Percentiles rank a stretch among this genome's conserved stretches.
phyloP scores from a whole-genome alignment of 208 protist species.

The Trypanosomatidae sp. region DNA sequence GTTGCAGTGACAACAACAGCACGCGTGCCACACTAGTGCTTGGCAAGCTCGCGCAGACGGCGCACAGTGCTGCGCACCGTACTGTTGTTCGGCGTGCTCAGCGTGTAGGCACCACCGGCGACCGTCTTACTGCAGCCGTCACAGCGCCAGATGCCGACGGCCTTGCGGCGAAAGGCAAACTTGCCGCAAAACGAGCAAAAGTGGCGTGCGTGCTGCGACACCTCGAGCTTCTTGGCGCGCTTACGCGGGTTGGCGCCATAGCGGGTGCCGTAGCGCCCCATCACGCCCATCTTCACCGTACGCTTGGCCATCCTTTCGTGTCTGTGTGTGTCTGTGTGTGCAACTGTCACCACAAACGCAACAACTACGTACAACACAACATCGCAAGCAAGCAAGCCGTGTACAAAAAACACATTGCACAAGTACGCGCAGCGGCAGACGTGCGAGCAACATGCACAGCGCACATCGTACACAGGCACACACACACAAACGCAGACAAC shows the following conservation, averaged over 20 bases:
- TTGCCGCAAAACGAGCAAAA: slow-evolving; percentile 99
- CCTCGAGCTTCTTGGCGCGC: slow-evolving; percentile 98
- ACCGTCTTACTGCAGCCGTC: slow-evolving; percentile 94
- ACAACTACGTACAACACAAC: no score
- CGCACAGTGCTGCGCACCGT: slow-evolving; percentile 96
- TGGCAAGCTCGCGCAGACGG: slow-evolving; percentile 94
- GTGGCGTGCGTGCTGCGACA: slow-evolving; percentile 97
- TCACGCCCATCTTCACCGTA: slow-evolving; percentile 99
- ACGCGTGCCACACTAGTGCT: slow-evolving; percentile 19
- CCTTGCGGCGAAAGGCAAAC: slow-evolving; percentile 93
- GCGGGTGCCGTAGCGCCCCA: slow-evolving; percentile 98
- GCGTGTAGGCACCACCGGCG: slow-evolving; percentile 96
- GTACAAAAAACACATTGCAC: no score
- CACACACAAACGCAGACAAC: no score
- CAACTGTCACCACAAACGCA: no score
- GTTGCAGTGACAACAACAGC: background rate
- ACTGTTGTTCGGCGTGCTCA: slow-evolving; percentile 92
- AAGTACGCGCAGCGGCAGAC: no score
- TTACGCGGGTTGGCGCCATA: slow-evolving; percentile 99
- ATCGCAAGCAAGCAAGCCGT: no score
- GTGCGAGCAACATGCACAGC: no score
- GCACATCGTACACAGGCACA: no score
- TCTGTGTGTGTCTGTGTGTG: background rate
- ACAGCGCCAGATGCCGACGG: slow-evolving; percentile 99
- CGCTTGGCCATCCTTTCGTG: slow-evolving; percentile 88